Base-by-base conservation (phyloP, 306 rosid genomes). In the Cicer cuneatum region DNA sequence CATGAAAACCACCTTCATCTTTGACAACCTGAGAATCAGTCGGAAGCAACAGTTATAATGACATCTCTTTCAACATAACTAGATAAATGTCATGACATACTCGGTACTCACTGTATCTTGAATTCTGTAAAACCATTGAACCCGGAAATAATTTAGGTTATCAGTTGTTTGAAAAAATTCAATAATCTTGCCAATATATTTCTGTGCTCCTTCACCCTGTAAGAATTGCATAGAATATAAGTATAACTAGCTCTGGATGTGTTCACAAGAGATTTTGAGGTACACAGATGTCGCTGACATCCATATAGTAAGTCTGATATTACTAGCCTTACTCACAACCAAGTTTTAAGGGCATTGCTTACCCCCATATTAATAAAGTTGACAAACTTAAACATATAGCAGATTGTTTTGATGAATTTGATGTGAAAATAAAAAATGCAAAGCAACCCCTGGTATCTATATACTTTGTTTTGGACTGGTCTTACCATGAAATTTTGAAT, bases 71-170 rank as follows among this genome's bases (percentile, higher is more conserved):
- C 35, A 14, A 71, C 39, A 72, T 61, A 52, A 56, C 65, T 63
- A 81, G 39, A 76, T 41, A 54, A 66, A 54, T 46, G 66, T 66
- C 73, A 40, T 71, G 11, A 43, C 62, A 81, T 64, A 72, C 89
- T 89, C 83, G 81, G 70, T 71, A 82, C 98, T 89, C 86, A 93
- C 98, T 21, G 98, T 93, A 80, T 93, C 97, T 88, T 93, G 90
- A 80, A 89, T 86, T 75, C 87, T 82, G 76, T 89, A 93, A 87
- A 91, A 93, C 98, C 98, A 93, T 75, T 91, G 98, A 70, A 85
- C 96, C 82, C 97, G 86, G 78, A 93, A 91, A 85, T 89, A 91
- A 24, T 83, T 77, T 77, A 83, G 79, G 47, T 81, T 84, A 60
- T 84, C 78, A 56, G 91, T 85, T 84, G 97, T 89, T 72, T 82